phyloP scores from a whole-genome alignment of 2,329 filamentous ascomycete genomes.

The Pestalotiopsis sp. region DNA sequence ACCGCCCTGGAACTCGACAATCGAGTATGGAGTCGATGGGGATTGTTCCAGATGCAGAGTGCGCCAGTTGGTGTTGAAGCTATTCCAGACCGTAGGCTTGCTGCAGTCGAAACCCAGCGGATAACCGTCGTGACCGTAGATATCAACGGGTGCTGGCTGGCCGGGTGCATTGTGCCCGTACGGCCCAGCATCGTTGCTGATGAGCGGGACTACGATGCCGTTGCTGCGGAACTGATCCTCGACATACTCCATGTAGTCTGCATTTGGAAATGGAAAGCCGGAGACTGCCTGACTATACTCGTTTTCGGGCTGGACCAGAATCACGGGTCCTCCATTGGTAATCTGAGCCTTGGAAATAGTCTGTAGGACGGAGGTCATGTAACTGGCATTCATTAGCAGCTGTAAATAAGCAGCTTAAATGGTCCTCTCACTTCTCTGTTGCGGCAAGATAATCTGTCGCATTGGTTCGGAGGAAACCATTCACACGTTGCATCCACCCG shows the following conservation, averaged over 20 bases:
- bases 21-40: conserved; percentile 60
- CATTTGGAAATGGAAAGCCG: conserved; percentile 56
- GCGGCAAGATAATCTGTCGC: conserved; percentile 64
- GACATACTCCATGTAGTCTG: conserved; percentile 70
- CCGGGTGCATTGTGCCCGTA: conserved; percentile 67
- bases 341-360: conserved; percentile 77
- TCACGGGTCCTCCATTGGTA: conserved; percentile 77
- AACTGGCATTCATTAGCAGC: conserved; percentile 38
- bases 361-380: conserved; percentile 60
- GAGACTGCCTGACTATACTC: conserved; percentile 65
- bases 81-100: conserved; percentile 56
- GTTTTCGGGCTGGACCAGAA: conserved; percentile 79
- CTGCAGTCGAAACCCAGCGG: conserved; percentile 46
- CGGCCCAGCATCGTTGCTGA: conserved; percentile 70
- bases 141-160: conserved; percentile 65
- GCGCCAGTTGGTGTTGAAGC: conserved; percentile 58
- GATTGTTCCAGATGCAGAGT: conserved; percentile 59
- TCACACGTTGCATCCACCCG: conserved; percentile 74
- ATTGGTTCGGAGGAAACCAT: conserved; percentile 64
- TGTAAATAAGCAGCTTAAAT: neutral
- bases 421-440: conserved; percentile 60
- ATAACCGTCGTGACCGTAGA: conserved; percentile 39
- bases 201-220: conserved; percentile 73
- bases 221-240: conserved; percentile 67
- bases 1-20: conserved; percentile 63